These are phyloP conservation scores for Boletus insuetus DNA, from an alignment of 768 basidiomycete species.

Conservation along the genomic window DNA sequence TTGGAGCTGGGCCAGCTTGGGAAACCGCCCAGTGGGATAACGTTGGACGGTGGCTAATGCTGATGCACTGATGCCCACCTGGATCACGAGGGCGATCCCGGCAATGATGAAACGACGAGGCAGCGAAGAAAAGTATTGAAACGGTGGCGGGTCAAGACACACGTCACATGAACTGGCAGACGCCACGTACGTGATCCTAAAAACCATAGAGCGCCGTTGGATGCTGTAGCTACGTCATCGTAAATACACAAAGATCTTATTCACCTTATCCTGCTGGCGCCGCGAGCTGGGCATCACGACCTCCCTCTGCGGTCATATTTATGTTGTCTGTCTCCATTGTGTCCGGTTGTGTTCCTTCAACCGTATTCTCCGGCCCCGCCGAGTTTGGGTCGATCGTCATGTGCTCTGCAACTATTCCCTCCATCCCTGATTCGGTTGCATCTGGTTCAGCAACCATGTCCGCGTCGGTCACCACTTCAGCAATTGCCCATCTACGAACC, in stretches of 20 bases:
- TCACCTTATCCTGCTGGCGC: slow-evolving; percentile 5
- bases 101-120: too few relatives aligned
- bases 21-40: too few relatives aligned
- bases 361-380: background rate
- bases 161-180: too few relatives aligned
- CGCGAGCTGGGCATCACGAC: background rate
- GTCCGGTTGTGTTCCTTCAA: background rate
- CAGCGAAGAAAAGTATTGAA: too few relatives aligned
- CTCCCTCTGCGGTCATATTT: background rate
- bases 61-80: too few relatives aligned
- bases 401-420: background rate
- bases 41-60: too few relatives aligned
- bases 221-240: background rate
- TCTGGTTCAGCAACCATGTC: slow-evolving; percentile 13
- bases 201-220: too few relatives aligned
- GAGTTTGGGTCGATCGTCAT: background rate
- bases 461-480: slow-evolving; percentile 46
- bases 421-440: slow-evolving; percentile 3
- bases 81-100: too few relatives aligned
- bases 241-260: slow-evolving; percentile 7
- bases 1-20: background rate
- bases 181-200: too few relatives aligned
- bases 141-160: too few relatives aligned
- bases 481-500: slow-evolving; percentile 37
- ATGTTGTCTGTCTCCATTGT: background rate